Base-by-base conservation (phyloP, 1,284 basidiomycete species). In the Puccinia triticina region DNA sequence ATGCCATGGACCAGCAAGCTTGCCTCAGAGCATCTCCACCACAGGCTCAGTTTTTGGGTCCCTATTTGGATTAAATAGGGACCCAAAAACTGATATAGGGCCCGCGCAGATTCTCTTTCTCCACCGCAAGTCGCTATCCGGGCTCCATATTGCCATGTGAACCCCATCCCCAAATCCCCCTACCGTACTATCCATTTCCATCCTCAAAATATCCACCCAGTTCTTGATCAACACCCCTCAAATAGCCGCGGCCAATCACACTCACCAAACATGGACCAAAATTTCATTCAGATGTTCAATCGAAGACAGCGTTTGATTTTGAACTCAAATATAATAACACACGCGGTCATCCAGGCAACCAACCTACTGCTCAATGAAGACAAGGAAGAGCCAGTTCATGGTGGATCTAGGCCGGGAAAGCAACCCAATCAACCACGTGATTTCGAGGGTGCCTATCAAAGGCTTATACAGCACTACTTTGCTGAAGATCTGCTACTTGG, bases 11-110 rank as follows among this genome's bases (percentile, higher is more conserved):
- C n/a, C n/a, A n/a, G n/a, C n/a, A n/a, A n/a, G n/a, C n/a, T n/a
- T n/a, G n/a, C n/a, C n/a, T n/a, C n/a, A 64, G 61, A 64, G 61
- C 21, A 64, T 64, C 61, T 64, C 61, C 61, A 64, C n/a, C 61
- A 21, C 61, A 11, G 61, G 26, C 61, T 26, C 29, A 10, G 23
- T n/a, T n/a, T 29, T 5, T 21, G 55, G 55, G 55, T 5, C 55
- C 55, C 34, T 32, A 64, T 32, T 32, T 32, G 29, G 11, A 14
- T 37, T 11, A 64, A 32, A 32, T 64, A 64, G 61, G 61, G 26
- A 29, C 61, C 61, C 8, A 5, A 64, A 64, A 64, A 64, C 5
- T 8, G 61, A 64, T 11, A 32, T 64, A 64, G 61, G 29, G 29
- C 34, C 29, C 26, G 61, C 7, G 12, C 61, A 64, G 61, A 64